Conservation (phyloP, 2,329 filamentous ascomycete species). For the Cadophora malorum region DNA sequence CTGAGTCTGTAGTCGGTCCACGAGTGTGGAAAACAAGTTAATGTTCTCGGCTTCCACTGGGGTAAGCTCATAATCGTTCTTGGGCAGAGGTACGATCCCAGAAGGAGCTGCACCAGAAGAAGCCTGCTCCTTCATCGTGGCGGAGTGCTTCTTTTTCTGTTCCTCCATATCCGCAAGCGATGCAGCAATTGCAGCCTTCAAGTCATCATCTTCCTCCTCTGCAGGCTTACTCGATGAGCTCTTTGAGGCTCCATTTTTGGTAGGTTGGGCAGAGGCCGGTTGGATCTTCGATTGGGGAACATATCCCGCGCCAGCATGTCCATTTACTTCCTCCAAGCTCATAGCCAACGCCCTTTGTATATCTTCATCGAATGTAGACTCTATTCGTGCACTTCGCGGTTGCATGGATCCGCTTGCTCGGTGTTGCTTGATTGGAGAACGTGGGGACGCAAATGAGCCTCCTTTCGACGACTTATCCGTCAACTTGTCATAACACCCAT, state of each 20-base stretch:
- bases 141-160: conserved; percentile 90
- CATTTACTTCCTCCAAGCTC: conserved; percentile 93
- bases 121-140: conserved; percentile 80
- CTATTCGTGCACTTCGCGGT: conserved; percentile 84
- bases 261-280: conserved; percentile 43
- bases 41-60: conserved; percentile 97
- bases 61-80: conserved; percentile 93
- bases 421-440: conserved; percentile 58
- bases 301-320: conserved; percentile 72
- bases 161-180: conserved; percentile 97
- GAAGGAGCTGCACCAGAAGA: conserved; percentile 56
- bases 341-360: conserved; percentile 92
- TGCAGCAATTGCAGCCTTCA: conserved; percentile 94
- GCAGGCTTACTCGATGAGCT: conserved; percentile 55
- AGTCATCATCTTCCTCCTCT: conserved; percentile 89
- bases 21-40: conserved; percentile 90
- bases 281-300: conserved; percentile 66
- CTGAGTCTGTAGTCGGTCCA: conserved; percentile 93
- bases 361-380: conserved; percentile 93
- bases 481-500: conserved; percentile 91
- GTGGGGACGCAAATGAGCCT: conserved; percentile 50
- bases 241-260: conserved; percentile 42
- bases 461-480: conserved; percentile 72
- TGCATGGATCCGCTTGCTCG: conserved; percentile 76
- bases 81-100: conserved; percentile 68